Base-by-base conservation (phyloP, 2,329 filamentous ascomycete genomes). In the Monosporascus ibericus region DNA sequence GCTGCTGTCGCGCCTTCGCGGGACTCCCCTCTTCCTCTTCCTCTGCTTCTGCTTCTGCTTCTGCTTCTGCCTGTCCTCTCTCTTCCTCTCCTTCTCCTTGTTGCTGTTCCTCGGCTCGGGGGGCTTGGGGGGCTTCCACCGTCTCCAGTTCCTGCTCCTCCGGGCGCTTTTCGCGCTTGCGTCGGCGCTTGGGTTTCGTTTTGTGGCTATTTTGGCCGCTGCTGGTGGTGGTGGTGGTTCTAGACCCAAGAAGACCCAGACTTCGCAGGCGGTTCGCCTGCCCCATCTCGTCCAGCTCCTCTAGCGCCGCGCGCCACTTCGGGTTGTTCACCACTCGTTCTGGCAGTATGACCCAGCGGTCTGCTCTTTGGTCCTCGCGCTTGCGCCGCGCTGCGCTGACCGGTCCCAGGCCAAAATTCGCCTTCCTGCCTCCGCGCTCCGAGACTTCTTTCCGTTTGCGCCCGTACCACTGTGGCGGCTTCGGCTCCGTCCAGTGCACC, bases 381-480 rank as follows among this genome's bases (percentile, higher is more conserved):
- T 72, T 62, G 11, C 75, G 70, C 47, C 69, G 42, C 3, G 52
- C 59, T 6, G 48, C 37, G 47, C 61, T 57, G 18, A 56, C 62
- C 0, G 67, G 63, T 0, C 71, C 74, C 53, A 71, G 73, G 20
- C 80, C 78, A 47, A 80, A 76, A 57, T 76, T 77, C 5, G 37
- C 50, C 57, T 84, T 84, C 18, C 77, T 71, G 3, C 68, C 70
- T 5, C 73, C 74, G 2, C 81, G 75, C 2, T 63, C 63, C 39
- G 66, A 60, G 30, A 84, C 81, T 52, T 84, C 80, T 1, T 63
- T 60, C 36, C 73, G 68, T 54, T 82, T 84, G 17, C 65, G 62
- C 15, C 59, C 62, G 48, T 74, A 67, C 79, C 79, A 83, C 18
- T 67, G 65, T 4, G 71, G 60, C 0, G 75, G 71, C 44, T 71